Conservation (phyloP, 805 yeast species). For the Ogataea philodendri region DNA sequence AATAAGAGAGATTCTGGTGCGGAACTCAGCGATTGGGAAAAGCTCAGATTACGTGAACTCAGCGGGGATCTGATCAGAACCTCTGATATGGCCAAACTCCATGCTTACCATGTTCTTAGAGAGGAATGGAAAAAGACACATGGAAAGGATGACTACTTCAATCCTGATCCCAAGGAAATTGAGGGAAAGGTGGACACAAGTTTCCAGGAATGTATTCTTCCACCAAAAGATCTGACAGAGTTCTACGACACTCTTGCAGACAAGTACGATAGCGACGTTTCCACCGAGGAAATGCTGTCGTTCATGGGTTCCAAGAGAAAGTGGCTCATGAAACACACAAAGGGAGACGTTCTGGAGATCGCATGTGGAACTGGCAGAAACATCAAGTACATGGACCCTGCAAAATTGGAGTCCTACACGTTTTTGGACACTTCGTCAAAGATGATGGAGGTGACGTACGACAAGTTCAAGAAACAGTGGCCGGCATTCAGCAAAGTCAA, state of each 20-base stretch:
- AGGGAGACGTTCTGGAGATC: conserved; percentile 91
- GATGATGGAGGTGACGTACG: conserved; percentile 80
- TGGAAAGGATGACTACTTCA: conserved; percentile 22
- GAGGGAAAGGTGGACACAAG: conserved; percentile 28
- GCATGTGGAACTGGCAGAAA: conserved; percentile 97
- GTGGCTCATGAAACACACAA: conserved; percentile 73
- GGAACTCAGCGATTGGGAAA: conserved; percentile 59
- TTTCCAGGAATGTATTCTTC: conserved; percentile 47
- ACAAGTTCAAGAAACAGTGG: conserved; percentile 65
- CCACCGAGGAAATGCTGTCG: conserved; percentile 65
- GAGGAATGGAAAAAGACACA: conserved; percentile 31
- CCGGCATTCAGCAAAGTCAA: conserved; percentile 73
- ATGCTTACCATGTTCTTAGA: conserved; percentile 55
- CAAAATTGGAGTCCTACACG: conserved; percentile 66
- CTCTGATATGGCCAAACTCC: conserved; percentile 58
- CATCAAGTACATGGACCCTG: conserved; percentile 65
- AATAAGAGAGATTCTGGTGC: conserved; percentile 35
- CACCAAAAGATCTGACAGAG: conserved; percentile 76
- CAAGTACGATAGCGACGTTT: conserved; percentile 77
- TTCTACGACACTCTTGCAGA: conserved; percentile 77
- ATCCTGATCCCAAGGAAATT: conserved; percentile 38
- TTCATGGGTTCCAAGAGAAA: conserved; percentile 64
- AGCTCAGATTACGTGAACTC: conserved; percentile 57
- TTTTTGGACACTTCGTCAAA: conserved; percentile 79
- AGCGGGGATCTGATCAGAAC: conserved; percentile 58